phyloP scores from a whole-genome alignment of 108 stramenopile genomes.

The Parietichytrium sp. region DNA sequence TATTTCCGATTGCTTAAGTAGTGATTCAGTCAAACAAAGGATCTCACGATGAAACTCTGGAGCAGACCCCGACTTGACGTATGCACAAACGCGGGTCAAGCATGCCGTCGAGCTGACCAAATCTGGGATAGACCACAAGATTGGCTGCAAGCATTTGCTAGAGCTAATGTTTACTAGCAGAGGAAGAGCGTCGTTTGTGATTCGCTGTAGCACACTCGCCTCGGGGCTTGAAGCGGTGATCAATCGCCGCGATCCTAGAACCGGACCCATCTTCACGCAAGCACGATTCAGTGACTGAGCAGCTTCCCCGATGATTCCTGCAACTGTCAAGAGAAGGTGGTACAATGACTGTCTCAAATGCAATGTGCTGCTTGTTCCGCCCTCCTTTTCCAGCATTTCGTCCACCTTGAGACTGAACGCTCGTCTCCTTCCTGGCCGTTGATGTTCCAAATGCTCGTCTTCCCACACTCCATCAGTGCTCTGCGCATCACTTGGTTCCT shows the following conservation, averaged over 20 bases:
- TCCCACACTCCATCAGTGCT: too few relatives aligned
- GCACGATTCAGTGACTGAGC: too few relatives aligned
- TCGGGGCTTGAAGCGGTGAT: constrained; percentile 12
- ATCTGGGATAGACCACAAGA: not conserved
- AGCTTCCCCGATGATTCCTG: too few relatives aligned
- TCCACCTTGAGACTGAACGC: too few relatives aligned
- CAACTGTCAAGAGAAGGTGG: too few relatives aligned
- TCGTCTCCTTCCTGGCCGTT: too few relatives aligned
- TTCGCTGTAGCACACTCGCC: not conserved
- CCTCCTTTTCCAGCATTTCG: too few relatives aligned
- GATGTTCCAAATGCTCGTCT: too few relatives aligned
- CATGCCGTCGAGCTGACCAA: not conserved
- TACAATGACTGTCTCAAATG: too few relatives aligned
- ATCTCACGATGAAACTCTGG: not conserved
- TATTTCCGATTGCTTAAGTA: not conserved
- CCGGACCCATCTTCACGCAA: not conserved
- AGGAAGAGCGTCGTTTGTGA: not conserved
- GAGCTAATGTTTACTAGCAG: not conserved
- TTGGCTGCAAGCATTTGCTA: not conserved
- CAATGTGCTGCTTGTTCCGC: too few relatives aligned
- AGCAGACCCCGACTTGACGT: not conserved
- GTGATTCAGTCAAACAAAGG: not conserved
- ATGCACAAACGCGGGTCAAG: not conserved
- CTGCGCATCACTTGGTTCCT: too few relatives aligned
- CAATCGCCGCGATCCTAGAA: not conserved